These are phyloP conservation scores for Gossypium schwendimanii DNA, from an alignment of 441 rosid species.

Conservation along the genomic window DNA sequence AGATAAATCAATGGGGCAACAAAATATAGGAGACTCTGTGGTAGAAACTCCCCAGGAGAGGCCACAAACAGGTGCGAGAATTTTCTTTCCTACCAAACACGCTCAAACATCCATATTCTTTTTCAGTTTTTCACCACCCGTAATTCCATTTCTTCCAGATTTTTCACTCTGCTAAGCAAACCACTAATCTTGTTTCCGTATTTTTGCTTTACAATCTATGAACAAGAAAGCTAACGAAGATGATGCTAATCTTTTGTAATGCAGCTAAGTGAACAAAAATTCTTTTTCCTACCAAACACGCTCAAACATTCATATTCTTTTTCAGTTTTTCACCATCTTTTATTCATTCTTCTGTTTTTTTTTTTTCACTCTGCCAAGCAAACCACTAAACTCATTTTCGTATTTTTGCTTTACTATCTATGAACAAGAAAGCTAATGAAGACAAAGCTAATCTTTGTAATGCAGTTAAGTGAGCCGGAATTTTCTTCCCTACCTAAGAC, in stretches of 20 bases:
- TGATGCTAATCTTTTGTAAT: neutral
- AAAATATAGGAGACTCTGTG: neutral
- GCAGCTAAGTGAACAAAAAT: neutral
- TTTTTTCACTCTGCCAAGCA: neutral
- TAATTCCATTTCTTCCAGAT: neutral
- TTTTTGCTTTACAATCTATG: neutral
- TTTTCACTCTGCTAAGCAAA: neutral
- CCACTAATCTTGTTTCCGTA: neutral
- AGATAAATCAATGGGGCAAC: neutral
- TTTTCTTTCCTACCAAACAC: neutral
- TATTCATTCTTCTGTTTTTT: too few relatives aligned
- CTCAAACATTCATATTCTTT: neutral
- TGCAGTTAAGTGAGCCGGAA: neutral
- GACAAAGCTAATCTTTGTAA: neutral
- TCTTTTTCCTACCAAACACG: neutral
- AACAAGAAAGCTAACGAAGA: neutral
- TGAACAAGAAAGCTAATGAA: neutral
- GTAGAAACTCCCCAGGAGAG: conserved; percentile 19
- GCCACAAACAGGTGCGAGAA: conserved; percentile 33
- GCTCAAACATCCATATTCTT: neutral
- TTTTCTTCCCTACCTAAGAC: neutral
- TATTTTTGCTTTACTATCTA: neutral
- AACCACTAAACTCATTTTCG: neutral
- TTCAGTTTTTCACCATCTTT: neutral
- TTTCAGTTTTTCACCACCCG: neutral